Evolutionary conservation across 768 basidiomycete genomes (phyloP).

Genomic region (Termitomyces sp.): DNA sequence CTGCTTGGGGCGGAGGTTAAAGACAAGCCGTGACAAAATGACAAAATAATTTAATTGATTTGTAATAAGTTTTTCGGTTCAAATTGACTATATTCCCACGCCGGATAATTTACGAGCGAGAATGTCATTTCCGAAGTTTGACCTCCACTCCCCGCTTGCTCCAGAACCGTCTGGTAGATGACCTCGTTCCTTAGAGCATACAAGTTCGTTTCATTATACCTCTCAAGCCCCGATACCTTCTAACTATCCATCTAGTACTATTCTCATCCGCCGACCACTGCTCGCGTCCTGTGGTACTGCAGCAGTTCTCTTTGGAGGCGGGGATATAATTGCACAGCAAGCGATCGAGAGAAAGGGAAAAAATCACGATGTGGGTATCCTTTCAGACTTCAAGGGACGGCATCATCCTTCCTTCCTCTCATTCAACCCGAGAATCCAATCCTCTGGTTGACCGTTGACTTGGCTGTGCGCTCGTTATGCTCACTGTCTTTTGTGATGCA

Average conservation of each 20-base stretch:
- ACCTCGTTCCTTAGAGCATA: constrained; percentile 12
- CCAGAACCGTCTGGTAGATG: constrained; percentile 8
- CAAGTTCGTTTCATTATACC: constrained; percentile 2
- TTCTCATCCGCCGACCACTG: constrained; percentile 62
- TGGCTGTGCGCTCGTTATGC: neutral
- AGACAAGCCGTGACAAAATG: no score
- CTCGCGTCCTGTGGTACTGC: constrained; percentile 64
- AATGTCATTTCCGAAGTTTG: no score
- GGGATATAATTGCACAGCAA: constrained; percentile 87
- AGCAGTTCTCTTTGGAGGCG: constrained; percentile 66
- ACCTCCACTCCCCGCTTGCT: neutral
- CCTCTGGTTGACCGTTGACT: neutral
- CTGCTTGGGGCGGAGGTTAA: no score
- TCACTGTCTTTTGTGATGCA: neutral
- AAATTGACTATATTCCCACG: no score
- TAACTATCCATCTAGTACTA: constrained; percentile 36
- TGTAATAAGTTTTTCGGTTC: no score
- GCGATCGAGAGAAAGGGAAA: constrained; percentile 68
- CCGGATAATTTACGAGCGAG: no score
- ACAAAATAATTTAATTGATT: no score
- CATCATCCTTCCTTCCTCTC: no score
- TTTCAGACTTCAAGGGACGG: neutral
- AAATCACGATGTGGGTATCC: constrained; percentile 68
- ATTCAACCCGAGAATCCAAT: neutral
- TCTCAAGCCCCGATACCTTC: neutral